Evolutionary conservation across 176 grass and related monocot species (phyloP).

Genomic region (Oryza punctata): DNA sequence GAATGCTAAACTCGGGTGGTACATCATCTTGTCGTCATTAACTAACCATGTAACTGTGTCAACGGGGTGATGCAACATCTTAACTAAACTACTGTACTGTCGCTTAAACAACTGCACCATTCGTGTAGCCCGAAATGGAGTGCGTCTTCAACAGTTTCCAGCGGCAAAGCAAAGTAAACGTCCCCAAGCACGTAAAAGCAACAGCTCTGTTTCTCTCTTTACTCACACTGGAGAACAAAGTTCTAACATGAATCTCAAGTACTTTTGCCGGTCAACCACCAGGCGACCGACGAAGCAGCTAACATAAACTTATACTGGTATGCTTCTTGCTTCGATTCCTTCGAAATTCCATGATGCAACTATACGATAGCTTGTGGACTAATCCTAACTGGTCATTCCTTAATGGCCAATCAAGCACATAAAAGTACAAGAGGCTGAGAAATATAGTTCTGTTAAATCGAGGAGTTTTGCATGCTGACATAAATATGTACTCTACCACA

Average conservation of each 20-base stretch:
- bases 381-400: not conserved
- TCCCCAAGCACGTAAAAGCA: conserved; percentile 4
- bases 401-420: not conserved
- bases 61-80: not conserved
- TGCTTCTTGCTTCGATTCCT: not conserved
- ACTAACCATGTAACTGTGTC: not conserved
- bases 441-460: not conserved
- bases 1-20: not conserved
- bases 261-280: conserved; percentile 39
- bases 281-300: not conserved
- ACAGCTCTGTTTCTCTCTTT: not conserved
- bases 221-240: not conserved
- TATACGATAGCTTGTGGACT: not conserved
- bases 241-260: conserved; percentile 11
- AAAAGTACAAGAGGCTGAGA: too few species aligned
- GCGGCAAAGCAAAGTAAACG: conserved; percentile 41
- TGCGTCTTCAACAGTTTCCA: not conserved
- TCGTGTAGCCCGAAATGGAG: not conserved
- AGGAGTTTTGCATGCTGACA: not conserved
- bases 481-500: not conserved
- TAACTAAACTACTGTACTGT: not conserved
- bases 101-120: conserved; percentile 6
- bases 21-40: not conserved
- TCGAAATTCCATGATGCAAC: not conserved
- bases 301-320: not conserved